Conservation (phyloP, 2,329 filamentous ascomycete genomes). For the Talaromyces sp. region DNA sequence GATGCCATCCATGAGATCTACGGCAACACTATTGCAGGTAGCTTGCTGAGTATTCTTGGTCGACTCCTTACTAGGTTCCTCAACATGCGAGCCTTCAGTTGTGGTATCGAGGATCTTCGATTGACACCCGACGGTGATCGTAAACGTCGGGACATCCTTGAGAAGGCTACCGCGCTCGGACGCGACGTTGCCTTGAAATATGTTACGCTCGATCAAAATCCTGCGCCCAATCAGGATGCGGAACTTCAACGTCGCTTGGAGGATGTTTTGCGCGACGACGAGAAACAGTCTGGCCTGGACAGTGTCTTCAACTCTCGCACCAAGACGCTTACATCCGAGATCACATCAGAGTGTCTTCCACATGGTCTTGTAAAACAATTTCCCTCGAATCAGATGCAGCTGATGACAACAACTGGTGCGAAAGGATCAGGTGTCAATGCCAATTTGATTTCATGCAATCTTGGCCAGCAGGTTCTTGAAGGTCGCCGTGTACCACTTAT, state of each 20-base stretch:
- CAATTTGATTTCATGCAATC: conserved; percentile 94
- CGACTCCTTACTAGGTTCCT: conserved; percentile 83
- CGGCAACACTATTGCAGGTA: conserved; percentile 79
- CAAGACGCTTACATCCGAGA: conserved; percentile 66
- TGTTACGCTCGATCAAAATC: conserved; percentile 70
- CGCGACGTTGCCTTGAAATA: conserved; percentile 79
- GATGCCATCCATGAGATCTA: conserved; percentile 93
- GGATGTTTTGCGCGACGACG: conserved; percentile 84
- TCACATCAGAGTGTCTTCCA: conserved; percentile 77
- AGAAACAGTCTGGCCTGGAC: conserved; percentile 88
- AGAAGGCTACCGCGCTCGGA: conserved; percentile 64
- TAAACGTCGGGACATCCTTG: conserved; percentile 63
- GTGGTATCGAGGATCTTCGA: conserved; percentile 91
- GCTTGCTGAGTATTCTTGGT: conserved; percentile 82
- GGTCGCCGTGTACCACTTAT: conserved; percentile 91
- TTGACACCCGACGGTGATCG: conserved; percentile 76
- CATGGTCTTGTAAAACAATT: conserved; percentile 82
- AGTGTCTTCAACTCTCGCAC: conserved; percentile 72
- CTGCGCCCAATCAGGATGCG: conserved; percentile 59
- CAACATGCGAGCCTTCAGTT: conserved; percentile 92
- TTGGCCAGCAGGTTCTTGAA: conserved; percentile 94
- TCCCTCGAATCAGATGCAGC: conserved; percentile 97
- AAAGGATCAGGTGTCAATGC: conserved; percentile 93
- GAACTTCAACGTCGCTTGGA: conserved; percentile 76
- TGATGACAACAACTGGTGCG: conserved; percentile 94